Base-by-base conservation (phyloP, 257 asterid genomes). In the Phtheirospermum japonicum region DNA sequence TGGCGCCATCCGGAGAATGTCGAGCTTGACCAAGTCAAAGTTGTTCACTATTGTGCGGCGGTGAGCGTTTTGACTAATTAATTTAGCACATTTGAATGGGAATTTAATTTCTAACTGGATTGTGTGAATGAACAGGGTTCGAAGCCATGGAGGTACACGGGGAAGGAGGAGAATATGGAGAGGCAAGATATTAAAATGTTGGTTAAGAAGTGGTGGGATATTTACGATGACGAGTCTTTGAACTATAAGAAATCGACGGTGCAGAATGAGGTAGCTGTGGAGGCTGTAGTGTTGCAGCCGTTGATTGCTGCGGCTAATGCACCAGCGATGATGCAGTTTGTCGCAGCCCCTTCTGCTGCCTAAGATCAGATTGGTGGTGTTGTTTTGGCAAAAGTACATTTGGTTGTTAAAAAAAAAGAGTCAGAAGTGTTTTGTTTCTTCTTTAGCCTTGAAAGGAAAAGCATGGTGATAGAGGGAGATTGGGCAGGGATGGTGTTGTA, bases 1-100 rank as follows among this genome's bases (percentile, higher is more conserved):
- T n/a, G n/a, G n/a, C n/a, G n/a, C n/a, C n/a, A n/a, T n/a, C 87
- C 81, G 0, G 78, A 83, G 71, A 81, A 73, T 5, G 85, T 78
- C 39, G 71, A 74, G 31, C 74, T 80, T 20, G 78, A 78, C 28
- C 52, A 74, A 52, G 80, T 71, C 17, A 80, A 78, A 56, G 86
- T 80, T 19, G 87, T 77, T 16, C 86, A 83, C 67, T 83, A 83
- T 64, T 77, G 89, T 60, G 84, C 83, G 12, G 82, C 86, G 64
- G 84, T n/a, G n/a, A n/a, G n/a, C n/a, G n/a, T n/a, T n/a, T n/a
- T n/a, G n/a, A n/a, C n/a, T n/a, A n/a, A n/a, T n/a, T n/a, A n/a
- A n/a, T n/a, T n/a, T n/a, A n/a, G n/a, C n/a, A n/a, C n/a, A n/a
- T n/a, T n/a, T n/a, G n/a, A n/a, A n/a, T n/a, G n/a, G n/a, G n/a